Base-by-base conservation (phyloP, 441 rosid genomes). In the Rhodomyrtus psidioides region DNA sequence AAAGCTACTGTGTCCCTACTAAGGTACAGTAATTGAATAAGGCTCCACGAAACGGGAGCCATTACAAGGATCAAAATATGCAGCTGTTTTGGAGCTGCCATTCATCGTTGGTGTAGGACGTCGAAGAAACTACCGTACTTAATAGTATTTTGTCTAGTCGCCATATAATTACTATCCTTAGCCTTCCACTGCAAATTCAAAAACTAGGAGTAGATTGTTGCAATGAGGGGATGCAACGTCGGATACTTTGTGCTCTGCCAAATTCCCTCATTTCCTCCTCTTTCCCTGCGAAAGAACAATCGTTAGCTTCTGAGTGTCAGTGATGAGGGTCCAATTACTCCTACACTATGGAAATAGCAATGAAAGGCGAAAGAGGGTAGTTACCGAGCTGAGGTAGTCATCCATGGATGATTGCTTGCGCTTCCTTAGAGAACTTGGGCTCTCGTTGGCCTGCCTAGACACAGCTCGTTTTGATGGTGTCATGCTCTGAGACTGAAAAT, bases 351-450 rank as follows among this genome's bases (percentile, higher is more conserved):
- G 6, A 42, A 6, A 39, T 39, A 70, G 51, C 51, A 74, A 86
- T 65, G 87, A 90, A 39, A 14, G 49, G 24, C 10, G 3, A 12
- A 27, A 24, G 17, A 53, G 53, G 39, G 5, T 81, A n/a, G 21
- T 2, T 92, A 95, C 98, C 83, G 98, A 90, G 91, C 90, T 92
- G 85, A 93, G 57, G 54, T 91, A 95, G 87, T 98, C 99, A 89
- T 95, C 99, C 95, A 95, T 94, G 5, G 98, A 91, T 53, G 91
- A 88, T 87, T 94, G 98, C 92, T 95, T 96, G 83, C 96, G 94
- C 89, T 96, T 98, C 94, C 94, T 96, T 8, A 83, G 83, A 17
- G 92, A 91, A 83, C 90, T 87, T 58, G 98, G 98, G 88, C 96
- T 96, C 87, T 96, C 98, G 2, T 92, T 92, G 81, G 95, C 84